Evolutionary conservation across 495 filamentous ascomycete genomes (phyloP), one percentile per base, ranked within the genome.

Genomic region (Staphylotrichum tortipilum): DNA sequence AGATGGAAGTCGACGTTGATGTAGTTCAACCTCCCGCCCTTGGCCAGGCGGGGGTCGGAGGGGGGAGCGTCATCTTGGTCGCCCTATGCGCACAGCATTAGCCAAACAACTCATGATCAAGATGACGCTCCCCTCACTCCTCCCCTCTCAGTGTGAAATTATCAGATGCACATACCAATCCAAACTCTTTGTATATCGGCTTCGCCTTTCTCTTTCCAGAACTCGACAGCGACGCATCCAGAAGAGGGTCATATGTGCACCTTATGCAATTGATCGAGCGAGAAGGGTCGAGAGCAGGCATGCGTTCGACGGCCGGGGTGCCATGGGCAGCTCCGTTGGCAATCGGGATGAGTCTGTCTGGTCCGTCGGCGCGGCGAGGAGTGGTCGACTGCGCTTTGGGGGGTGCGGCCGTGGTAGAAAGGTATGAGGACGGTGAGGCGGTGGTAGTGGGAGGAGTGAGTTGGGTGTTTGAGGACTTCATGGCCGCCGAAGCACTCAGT

Each of bases 401-500:
- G 53, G 51, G 49, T n/a, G n/a, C n/a, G 38, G 54, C 55, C 46
- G 59, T 34, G 44, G 62, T 50, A 33, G 69, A 65, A 23, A 61
- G 62, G 64, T 82, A 80, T 59, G 68, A 68, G 35, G 80, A 78
- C n/a, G 89, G 89, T 26, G 84, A 88, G 55, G 86, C 88, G 57
- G 73, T 66, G 53, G 79, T 83, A 21, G 87, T 91, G 52, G 90
- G 75, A 38, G 89, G 87, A 17, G 89, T 94, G 34, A 87, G 64
- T 51, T 74, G 78, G 55, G 75, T 80, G 49, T 64, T 65, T 55
- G 67, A 64, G 54, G 60, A 58, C 60, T 56, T 68, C 50, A 77
- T 70, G 55, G 75, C 68, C 31, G 71, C 74, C 50, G 78, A 64
- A 30, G 71, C 61, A 58, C 74, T 56, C 45, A 61, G 72, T 42